Evolutionary conservation across 2,329 filamentous ascomycete genomes (phyloP).

Genomic region (Colletotrichum sp.): DNA sequence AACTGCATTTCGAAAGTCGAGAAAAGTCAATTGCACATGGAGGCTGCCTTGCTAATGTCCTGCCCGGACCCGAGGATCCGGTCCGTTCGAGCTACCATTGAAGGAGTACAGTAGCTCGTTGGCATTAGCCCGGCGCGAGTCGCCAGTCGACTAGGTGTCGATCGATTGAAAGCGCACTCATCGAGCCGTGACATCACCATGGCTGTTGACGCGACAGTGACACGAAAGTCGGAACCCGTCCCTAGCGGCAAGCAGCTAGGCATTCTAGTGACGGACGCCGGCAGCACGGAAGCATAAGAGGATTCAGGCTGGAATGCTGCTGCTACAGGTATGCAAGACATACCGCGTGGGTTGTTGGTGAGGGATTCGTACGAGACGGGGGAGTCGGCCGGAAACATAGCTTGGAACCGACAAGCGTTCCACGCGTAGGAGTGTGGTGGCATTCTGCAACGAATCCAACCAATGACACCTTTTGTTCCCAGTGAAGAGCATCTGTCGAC

Average conservation of each 20-base stretch:
- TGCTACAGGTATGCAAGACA: neutral
- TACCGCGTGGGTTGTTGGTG: neutral
- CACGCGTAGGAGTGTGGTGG: neutral
- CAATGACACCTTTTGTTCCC: neutral
- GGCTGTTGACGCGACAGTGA: neutral
- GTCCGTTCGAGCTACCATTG: neutral
- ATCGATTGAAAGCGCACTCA: neutral
- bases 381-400: neutral
- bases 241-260: neutral
- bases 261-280: neutral
- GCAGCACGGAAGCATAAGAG: neutral
- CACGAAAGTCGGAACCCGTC: neutral
- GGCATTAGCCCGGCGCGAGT: neutral
- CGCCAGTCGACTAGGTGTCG: neutral
- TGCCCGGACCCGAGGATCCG: neutral
- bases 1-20: neutral
- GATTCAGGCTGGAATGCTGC: neutral
- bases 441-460: neutral
- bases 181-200: constrained; percentile 11
- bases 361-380: neutral
- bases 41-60: neutral
- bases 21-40: neutral
- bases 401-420: neutral
- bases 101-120: neutral
- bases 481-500: neutral